These are phyloP conservation scores for Fusarium floridanum DNA, from an alignment of 2,329 filamentous ascomycete genomes.

Conservation along the genomic window DNA sequence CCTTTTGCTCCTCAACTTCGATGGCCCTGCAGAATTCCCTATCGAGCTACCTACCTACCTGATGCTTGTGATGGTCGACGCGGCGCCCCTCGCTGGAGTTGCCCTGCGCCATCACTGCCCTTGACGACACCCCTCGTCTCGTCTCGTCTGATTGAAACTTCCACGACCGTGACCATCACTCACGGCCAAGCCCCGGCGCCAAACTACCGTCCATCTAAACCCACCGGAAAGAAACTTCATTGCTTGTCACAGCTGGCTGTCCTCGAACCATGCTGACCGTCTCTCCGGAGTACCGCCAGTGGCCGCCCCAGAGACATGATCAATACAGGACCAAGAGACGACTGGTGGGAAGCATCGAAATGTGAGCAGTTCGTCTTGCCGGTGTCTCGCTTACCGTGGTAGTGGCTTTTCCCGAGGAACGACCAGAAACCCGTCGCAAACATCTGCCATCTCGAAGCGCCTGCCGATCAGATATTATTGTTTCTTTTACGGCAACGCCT, in stretches of 20 bases:
- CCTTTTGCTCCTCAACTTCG: constrained; percentile 17
- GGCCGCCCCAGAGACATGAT: constrained; percentile 16
- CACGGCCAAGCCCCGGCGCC: constrained; percentile 17
- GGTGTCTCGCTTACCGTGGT: constrained; percentile 17
- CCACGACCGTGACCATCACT: constrained; percentile 18
- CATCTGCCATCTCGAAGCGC: constrained; percentile 36
- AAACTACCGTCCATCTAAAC: constrained; percentile 23
- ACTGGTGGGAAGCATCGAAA: constrained; percentile 25
- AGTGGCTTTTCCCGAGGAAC: constrained; percentile 6
- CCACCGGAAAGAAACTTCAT: constrained; percentile 23
- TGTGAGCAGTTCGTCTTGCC: constrained; percentile 21
- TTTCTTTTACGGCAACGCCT: constrained; percentile 42
- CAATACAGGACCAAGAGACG: neutral
- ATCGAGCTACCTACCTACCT: constrained; percentile 15
- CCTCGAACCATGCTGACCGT: constrained; percentile 21
- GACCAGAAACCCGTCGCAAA: constrained; percentile 40
- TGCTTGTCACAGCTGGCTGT: constrained; percentile 8
- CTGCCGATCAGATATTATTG: constrained; percentile 41
- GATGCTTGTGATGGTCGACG: constrained; percentile 20
- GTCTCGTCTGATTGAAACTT: constrained; percentile 36
- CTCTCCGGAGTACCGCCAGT: constrained; percentile 13
- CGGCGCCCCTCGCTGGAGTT: constrained; percentile 20
- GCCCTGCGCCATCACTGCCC: constrained; percentile 39
- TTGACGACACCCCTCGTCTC: constrained; percentile 37
- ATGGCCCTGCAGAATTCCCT: constrained; percentile 27